Percentiles rank a stretch among this genome's conserved stretches.
Evolutionary conservation across 2,329 filamentous ascomycete species (phyloP).

Genomic region (Ceratocystis eucalypticola): DNA sequence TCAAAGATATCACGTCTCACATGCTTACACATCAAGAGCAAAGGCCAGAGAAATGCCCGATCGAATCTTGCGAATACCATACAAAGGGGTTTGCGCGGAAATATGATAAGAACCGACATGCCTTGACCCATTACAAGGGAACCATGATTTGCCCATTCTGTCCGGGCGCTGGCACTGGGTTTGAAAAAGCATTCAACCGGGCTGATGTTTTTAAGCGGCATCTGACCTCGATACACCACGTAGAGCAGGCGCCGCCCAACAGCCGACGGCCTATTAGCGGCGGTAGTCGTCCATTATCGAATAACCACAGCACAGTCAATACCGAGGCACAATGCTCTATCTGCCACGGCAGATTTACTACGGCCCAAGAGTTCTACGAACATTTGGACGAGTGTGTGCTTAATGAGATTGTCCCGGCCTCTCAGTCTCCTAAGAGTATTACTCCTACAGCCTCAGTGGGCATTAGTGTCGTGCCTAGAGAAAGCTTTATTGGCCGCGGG

Average conservation of each 20-base stretch:
- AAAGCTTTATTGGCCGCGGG: background rate
- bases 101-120: conserved; percentile 96
- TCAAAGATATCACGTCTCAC: conserved; percentile 64
- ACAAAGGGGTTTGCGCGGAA: conserved; percentile 89
- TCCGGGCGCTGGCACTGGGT: conserved; percentile 70
- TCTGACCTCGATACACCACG: conserved; percentile 79
- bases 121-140: conserved; percentile 91
- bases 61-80: conserved; percentile 85
- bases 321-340: conserved; percentile 68
- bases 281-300: conserved; percentile 11
- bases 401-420: conserved; percentile 40
- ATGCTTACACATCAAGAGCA: conserved; percentile 94
- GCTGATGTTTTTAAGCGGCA: conserved; percentile 97
- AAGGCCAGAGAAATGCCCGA: conserved; percentile 90
- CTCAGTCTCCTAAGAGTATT: conserved; percentile 6
- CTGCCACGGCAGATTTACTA: conserved; percentile 64
- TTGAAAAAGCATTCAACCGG: conserved; percentile 90
- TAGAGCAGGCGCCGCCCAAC: conserved; percentile 88
- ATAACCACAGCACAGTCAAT: conserved; percentile 17
- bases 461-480: background rate
- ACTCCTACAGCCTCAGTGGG: background rate
- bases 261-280: conserved; percentile 56
- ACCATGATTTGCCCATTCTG: conserved; percentile 98
- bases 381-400: conserved; percentile 63
- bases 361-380: conserved; percentile 93